phyloP scores from a whole-genome alignment of 2,329 filamentous ascomycete species.

The Keithomyces neogunnii region DNA sequence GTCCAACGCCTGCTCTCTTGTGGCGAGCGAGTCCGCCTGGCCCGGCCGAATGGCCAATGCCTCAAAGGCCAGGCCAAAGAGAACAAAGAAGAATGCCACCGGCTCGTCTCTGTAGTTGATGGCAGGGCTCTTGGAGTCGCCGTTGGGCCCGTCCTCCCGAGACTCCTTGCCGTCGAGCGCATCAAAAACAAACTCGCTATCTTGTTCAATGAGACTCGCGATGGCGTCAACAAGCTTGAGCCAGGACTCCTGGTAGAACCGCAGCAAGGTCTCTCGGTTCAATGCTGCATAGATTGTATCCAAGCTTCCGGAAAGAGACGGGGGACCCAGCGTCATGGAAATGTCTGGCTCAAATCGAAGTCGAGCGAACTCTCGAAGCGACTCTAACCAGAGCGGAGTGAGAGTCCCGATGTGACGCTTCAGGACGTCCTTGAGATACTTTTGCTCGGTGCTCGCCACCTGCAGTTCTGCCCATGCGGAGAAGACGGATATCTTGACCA shows the following conservation, averaged over 20 bases:
- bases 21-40: slow-evolving; percentile 44
- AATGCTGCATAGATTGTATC: slow-evolving; percentile 92
- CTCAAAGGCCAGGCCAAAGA: slow-evolving; percentile 95
- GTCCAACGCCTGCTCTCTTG: slow-evolving; percentile 72
- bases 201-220: slow-evolving; percentile 92
- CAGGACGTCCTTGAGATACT: slow-evolving; percentile 79
- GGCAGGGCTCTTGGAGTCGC: slow-evolving; percentile 56
- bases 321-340: slow-evolving; percentile 77
- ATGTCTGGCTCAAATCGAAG: slow-evolving; percentile 95
- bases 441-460: slow-evolving; percentile 86
- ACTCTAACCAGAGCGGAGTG: slow-evolving; percentile 89
- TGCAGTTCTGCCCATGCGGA: slow-evolving; percentile 96
- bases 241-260: slow-evolving; percentile 97
- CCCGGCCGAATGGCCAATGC: slow-evolving; percentile 74
- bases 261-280: slow-evolving; percentile 85
- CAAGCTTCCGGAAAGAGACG: slow-evolving; percentile 73
- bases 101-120: slow-evolving; percentile 98
- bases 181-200: slow-evolving; percentile 96
- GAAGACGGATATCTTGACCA: slow-evolving; percentile 97
- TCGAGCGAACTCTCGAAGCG: slow-evolving; percentile 85
- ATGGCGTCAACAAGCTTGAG: slow-evolving; percentile 95
- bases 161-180: slow-evolving; percentile 79
- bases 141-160: slow-evolving; percentile 37
- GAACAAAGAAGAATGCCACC: slow-evolving; percentile 96
- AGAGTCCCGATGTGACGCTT: slow-evolving; percentile 83